These are phyloP conservation scores for Aechmea fasciata DNA, from an alignment of 176 grass and related monocot species.

Conservation along the genomic window DNA sequence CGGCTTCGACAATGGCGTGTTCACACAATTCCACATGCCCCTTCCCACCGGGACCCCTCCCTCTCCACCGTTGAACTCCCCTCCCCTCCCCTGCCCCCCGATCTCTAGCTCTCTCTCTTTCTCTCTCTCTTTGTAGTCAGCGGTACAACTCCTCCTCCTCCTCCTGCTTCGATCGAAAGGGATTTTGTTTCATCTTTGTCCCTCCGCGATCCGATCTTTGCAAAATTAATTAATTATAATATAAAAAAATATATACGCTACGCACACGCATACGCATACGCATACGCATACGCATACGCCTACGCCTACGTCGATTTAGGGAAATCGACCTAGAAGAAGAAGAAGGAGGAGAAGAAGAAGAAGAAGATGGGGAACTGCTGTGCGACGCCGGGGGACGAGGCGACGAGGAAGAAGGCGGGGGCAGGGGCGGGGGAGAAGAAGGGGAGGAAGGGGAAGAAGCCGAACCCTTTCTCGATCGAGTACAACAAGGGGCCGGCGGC, in stretches of 20 bases:
- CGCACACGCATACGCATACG: too few species aligned
- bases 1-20: not conserved
- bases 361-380: constrained; percentile 75
- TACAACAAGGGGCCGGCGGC: constrained; percentile 48
- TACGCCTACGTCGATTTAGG: too few species aligned
- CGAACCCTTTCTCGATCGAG: constrained; percentile 72
- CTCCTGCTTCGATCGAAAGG: not conserved
- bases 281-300: too few species aligned
- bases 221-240: too few species aligned
- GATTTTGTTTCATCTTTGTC: too few species aligned
- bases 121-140: not conserved
- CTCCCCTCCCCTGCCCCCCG: not conserved
- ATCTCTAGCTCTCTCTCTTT: too few species aligned
- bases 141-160: not conserved
- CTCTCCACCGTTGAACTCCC: not conserved
- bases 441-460: constrained; percentile 65
- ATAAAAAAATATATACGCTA: too few species aligned
- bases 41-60: not conserved
- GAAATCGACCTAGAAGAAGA: too few species aligned
- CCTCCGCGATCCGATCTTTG: too few species aligned
- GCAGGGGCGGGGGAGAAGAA: constrained; percentile 17
- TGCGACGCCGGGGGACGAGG: constrained; percentile 15
- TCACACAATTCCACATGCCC: not conserved
- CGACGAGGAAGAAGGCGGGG: constrained; percentile 6
- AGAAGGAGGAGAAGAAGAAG: too few species aligned